Evolutionary conservation across 2,329 filamentous ascomycete genomes (phyloP).

Genomic region (Claviceps monticola): DNA sequence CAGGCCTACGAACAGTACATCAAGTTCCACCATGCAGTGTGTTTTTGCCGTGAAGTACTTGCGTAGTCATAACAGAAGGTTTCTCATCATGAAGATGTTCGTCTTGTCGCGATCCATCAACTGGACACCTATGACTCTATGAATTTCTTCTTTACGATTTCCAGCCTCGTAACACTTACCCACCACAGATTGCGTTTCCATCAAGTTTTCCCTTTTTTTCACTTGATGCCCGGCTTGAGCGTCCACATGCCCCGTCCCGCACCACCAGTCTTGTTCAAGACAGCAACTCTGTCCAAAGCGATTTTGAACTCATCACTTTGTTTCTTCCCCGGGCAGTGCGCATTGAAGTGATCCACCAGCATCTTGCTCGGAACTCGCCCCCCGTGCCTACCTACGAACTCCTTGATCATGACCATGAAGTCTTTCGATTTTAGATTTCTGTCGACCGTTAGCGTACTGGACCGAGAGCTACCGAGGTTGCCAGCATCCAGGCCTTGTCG

Average conservation of each 20-base stretch:
- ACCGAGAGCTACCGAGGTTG: conserved; percentile 30
- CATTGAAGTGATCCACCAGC: conserved; percentile 81
- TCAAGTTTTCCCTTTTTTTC: not conserved
- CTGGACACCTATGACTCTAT: not conserved
- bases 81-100: not conserved
- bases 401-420: conserved; percentile 58
- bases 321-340: conserved; percentile 50
- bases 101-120: not conserved
- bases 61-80: not conserved
- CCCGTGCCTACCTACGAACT: conserved; percentile 65
- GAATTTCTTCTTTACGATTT: not conserved
- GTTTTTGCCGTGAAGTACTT: conserved; percentile 1
- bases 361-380: conserved; percentile 71
- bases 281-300: conserved; percentile 64
- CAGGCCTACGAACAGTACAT: conserved; percentile 27
- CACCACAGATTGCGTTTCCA: not conserved
- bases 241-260: conserved; percentile 41
- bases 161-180: not conserved
- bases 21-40: conserved; percentile 12
- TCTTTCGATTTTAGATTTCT: conserved; percentile 40
- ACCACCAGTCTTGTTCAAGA: conserved; percentile 45
- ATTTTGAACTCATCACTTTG: conserved; percentile 69
- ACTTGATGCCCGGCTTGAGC: conserved; percentile 24
- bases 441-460: conserved; percentile 27
- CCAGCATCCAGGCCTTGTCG: conserved; percentile 37